Evolutionary conservation across 495 filamentous ascomycete genomes (phyloP), one percentile per base, ranked within the genome.

Genomic region (Evansstolkia leycettana): DNA sequence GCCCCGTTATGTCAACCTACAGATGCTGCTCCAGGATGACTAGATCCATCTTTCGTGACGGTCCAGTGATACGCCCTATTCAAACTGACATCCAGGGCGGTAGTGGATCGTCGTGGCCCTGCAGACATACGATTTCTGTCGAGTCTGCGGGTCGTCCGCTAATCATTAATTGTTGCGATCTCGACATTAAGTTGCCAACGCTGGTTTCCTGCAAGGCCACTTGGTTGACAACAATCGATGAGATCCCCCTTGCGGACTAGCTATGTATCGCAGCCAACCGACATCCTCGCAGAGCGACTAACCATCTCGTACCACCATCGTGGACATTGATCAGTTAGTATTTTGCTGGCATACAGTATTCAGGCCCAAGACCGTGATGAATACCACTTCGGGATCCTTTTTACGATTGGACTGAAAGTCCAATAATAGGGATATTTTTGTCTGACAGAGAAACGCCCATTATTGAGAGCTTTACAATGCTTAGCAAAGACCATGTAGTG

Each of bases 161-260:
- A 29, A 29, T 29, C 28, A 29, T n/a, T n/a, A n/a, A 29, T n/a
- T n/a, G 28, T n/a, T n/a, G 28, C 4, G 28, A 15, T 29, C 28
- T n/a, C 12, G 28, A 29, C 28, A 29, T 4, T n/a, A 29, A 23
- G 12, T 15, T n/a, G n/a, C n/a, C n/a, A n/a, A n/a, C n/a, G n/a
- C n/a, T n/a, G n/a, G 28, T n/a, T 29, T 29, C 28, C 10, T 29
- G 28, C 28, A 29, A 29, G 28, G 28, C 28, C 28, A 29, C 28
- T 29, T 29, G 28, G 28, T 29, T 29, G 28, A 12, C 28, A 29
- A 29, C 12, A 5, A 29, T 12, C 9, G n/a, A n/a, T n/a, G n/a
- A 23, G 9, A 9, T 23, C 20, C 5, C 28, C 28, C 28, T 29
- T n/a, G 28, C 28, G 5, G 14, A 29, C 28, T 5, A 23, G 9